Conservation (phyloP, 1,139 yeast genomes). For the Yamadazyma blattariae region DNA sequence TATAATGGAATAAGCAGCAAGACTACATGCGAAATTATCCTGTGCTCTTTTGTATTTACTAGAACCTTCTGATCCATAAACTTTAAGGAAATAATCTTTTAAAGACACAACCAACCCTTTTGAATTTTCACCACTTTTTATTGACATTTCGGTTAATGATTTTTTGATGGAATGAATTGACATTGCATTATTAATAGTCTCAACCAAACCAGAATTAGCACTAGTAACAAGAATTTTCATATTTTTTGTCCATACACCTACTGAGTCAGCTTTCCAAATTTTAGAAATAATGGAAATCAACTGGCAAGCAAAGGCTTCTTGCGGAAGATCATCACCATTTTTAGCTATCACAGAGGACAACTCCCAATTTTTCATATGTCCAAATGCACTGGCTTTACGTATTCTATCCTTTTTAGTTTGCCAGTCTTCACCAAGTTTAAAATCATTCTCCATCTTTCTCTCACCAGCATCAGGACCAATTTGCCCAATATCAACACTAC, state of each 20-base stretch:
- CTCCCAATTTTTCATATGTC: slow-evolving; percentile 91
- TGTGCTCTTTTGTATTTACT: slow-evolving; percentile 67
- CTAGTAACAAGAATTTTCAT: slow-evolving; percentile 92
- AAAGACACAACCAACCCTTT: slow-evolving; percentile 70
- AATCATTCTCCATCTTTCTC: slow-evolving; percentile 84
- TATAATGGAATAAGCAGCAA: slow-evolving; percentile 86
- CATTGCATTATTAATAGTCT: slow-evolving; percentile 90
- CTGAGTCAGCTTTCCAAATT: slow-evolving; percentile 69
- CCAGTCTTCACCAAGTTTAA: slow-evolving; percentile 96
- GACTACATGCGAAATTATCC: slow-evolving; percentile 74
- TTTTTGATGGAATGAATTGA: slow-evolving; percentile 93
- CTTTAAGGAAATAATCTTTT: slow-evolving; percentile 69
- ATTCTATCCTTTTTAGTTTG: slow-evolving; percentile 74
- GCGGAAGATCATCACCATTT: slow-evolving; percentile 93
- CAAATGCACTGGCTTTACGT: slow-evolving; percentile 70
- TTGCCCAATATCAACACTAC: slow-evolving; percentile 18
- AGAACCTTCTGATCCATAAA: slow-evolving; percentile 63
- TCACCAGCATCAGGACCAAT: slow-evolving; percentile 67
- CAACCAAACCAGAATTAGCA: slow-evolving; percentile 87
- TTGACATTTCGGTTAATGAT: slow-evolving; percentile 75
- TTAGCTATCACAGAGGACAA: slow-evolving; percentile 91
- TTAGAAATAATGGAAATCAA: slow-evolving; percentile 80
- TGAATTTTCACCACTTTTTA: slow-evolving; percentile 61
- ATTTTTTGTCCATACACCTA: slow-evolving; percentile 84
- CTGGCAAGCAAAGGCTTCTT: slow-evolving; percentile 97